Evolutionary conservation across 768 basidiomycete species (phyloP).

Genomic region (Hirschioporus abietinus): DNA sequence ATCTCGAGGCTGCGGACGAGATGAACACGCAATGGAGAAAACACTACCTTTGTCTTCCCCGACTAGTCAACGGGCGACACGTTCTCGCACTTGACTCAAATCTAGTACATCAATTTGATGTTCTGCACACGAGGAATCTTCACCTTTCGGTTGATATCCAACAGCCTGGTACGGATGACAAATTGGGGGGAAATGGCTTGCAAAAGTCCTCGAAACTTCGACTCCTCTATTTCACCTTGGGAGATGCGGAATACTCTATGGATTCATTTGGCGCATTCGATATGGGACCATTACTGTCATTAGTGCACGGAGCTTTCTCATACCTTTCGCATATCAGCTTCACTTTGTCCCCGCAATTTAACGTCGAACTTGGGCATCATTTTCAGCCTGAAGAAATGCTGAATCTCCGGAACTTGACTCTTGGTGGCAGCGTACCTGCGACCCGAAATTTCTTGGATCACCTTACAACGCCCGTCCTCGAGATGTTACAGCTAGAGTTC

Average conservation of each 20-base stretch:
- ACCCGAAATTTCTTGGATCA: neutral
- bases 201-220: neutral
- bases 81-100: neutral
- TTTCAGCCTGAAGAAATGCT: neutral
- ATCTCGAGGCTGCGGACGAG: neutral
- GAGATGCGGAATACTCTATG: neutral
- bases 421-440: neutral
- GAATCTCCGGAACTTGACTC: neutral
- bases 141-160: neutral
- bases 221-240: neutral
- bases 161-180: neutral
- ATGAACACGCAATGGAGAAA: neutral
- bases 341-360: neutral
- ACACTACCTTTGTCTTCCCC: neutral
- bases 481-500: neutral
- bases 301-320: neutral
- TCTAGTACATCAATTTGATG: neutral
- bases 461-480: neutral
- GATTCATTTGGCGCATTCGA: neutral
- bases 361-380: neutral
- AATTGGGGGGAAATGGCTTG: neutral
- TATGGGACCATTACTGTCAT: neutral
- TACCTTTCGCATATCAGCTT: neutral
- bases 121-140: neutral
- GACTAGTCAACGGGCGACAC: neutral